These are phyloP conservation scores for Colletotrichum horii DNA, from an alignment of 2,329 filamentous ascomycete species.

Conservation along the genomic window DNA sequence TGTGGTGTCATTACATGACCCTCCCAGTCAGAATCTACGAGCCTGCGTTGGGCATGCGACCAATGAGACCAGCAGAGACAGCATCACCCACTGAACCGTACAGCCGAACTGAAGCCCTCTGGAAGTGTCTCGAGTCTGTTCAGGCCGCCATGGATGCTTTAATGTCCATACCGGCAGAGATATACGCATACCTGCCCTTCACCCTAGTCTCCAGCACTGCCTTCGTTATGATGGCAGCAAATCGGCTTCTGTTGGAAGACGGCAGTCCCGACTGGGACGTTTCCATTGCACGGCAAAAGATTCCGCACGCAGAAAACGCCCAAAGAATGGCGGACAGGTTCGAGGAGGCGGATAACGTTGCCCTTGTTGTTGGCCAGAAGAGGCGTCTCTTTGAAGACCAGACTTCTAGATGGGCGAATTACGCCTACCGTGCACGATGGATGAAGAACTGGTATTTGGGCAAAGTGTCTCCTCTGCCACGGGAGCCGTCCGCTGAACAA, in stretches of 20 bases:
- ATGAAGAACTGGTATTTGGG: constrained; percentile 43
- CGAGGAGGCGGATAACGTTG: constrained; percentile 33
- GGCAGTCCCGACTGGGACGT: constrained; percentile 40
- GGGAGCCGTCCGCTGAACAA: not conserved
- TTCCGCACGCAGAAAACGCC: constrained; percentile 36
- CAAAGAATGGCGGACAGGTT: constrained; percentile 33
- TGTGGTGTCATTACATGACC: constrained; percentile 38
- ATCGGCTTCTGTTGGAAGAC: constrained; percentile 39
- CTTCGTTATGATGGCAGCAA: constrained; percentile 38
- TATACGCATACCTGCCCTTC: constrained; percentile 35
- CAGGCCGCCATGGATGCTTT: constrained; percentile 31
- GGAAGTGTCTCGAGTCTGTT: constrained; percentile 37
- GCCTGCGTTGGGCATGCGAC: constrained; percentile 35
- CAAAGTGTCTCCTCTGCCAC: constrained; percentile 1
- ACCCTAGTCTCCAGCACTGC: constrained; percentile 31
- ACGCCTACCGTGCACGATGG: constrained; percentile 42
- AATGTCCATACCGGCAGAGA: constrained; percentile 27
- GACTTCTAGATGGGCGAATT: constrained; percentile 33
- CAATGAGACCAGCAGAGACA: constrained; percentile 16
- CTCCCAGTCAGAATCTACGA: constrained; percentile 42
- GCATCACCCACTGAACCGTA: constrained; percentile 23
- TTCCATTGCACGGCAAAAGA: constrained; percentile 31
- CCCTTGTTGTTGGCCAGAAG: constrained; percentile 26
- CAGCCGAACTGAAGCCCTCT: constrained; percentile 38
- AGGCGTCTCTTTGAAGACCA: constrained; percentile 33